These are phyloP conservation scores for Phytophthora colocasiae DNA, from an alignment of 352 stramenopile genomes.

Conservation along the genomic window DNA sequence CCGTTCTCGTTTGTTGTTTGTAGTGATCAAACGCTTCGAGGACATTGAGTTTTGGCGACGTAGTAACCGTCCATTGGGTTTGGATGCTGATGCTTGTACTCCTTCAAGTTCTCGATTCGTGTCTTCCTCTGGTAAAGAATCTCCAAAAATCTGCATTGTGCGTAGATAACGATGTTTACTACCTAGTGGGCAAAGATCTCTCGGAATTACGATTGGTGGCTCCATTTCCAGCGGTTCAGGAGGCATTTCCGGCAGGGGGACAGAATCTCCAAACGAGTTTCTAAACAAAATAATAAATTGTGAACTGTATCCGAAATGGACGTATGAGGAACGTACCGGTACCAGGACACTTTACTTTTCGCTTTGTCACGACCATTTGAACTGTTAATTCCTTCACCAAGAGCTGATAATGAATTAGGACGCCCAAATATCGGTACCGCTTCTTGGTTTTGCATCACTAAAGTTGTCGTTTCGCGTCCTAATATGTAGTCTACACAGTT, in stretches of 20 bases:
- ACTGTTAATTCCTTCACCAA: constrained; percentile 11
- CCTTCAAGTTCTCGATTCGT: constrained; percentile 14
- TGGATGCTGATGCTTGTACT: neutral
- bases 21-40: constrained; percentile 17
- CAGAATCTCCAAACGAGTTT: constrained; percentile 66
- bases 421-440: constrained; percentile 7
- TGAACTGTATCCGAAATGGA: neutral
- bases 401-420: constrained; percentile 12
- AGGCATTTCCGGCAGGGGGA: constrained; percentile 47
- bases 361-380: constrained; percentile 10
- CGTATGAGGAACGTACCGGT: constrained; percentile 45
- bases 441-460: constrained; percentile 26
- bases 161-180: constrained; percentile 59
- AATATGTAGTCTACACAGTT: constrained; percentile 27
- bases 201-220: constrained; percentile 59
- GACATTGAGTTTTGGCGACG: constrained; percentile 31
- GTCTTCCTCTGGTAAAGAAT: constrained; percentile 19
- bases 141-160: constrained; percentile 66
- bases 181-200: constrained; percentile 58
- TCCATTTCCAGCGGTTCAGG: constrained; percentile 52
- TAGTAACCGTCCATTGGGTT: constrained; percentile 1
- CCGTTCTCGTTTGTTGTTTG: constrained; percentile 13
- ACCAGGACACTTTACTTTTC: constrained; percentile 64
- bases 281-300: constrained; percentile 18
- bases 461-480: constrained; percentile 32